Evolutionary conservation across 192 early-diverging fungal genomes (phyloP), one percentile per base, ranked within the genome.

Genomic region (Coemansia sp.): DNA sequence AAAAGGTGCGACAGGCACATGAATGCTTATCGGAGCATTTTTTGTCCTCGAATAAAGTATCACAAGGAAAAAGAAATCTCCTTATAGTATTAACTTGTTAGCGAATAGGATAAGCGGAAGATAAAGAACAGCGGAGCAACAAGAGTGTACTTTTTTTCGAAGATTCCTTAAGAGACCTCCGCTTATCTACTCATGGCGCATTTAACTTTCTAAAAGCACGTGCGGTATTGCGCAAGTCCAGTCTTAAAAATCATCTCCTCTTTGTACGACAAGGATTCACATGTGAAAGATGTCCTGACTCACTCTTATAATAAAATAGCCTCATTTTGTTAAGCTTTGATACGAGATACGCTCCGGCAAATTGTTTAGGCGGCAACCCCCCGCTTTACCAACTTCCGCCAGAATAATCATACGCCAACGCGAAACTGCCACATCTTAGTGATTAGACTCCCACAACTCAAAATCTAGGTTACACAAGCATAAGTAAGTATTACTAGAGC

Each of bases 1-100:
- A 17, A 51, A 27, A 27, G 19, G 32, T 61, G n/a, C 59, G 21
- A 10, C 58, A 27, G 57, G 9, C 23, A 59, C 32, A 32, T 23
- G 20, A 46, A 29, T 46, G 54, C 69, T 71, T 71, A 71, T 71
- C 69, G 69, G 69, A 71, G 69, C 57, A 65, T 71, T 71, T 71
- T 51, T 23, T 39, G 29, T 22, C 7, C 17, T 24, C 42, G 39
- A 42, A 23, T 27, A 27, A 39, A 57, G 51, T 31, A 21, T n/a
- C 57, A 33, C 30, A 31, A 31, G 23, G 30, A 22, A 27, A 6
- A 27, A 50, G 30, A 64, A 66, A 51, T 50, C 65, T 21, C 65
- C 65, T 67, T 67, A 50, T 66, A 55, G 42, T 24, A 14, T 7
- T 29, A n/a, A 22, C 21, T 5, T 27, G 19, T n/a, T 27, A 21